phyloP scores from a whole-genome alignment of 1,284 basidiomycete genomes.

The Thecaphora thlaspeos region DNA sequence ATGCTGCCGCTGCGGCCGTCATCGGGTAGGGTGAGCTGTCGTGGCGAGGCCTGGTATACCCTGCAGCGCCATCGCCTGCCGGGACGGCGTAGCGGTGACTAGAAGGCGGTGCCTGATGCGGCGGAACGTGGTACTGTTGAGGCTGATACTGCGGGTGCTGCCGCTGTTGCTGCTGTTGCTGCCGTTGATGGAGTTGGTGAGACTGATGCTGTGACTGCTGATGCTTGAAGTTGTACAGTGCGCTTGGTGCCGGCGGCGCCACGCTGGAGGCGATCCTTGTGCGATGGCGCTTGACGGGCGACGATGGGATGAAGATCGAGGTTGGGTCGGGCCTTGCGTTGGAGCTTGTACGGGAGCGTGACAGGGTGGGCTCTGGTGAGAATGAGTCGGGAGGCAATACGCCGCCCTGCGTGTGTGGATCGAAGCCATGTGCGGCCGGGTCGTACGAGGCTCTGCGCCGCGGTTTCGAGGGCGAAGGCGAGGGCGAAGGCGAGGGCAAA shows the following conservation, averaged over 20 bases:
- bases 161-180: not conserved
- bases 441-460: not conserved
- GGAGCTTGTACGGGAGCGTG: conserved; percentile 13
- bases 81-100: no score
- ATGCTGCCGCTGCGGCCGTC: no score
- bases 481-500: conserved; percentile 31
- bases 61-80: no score
- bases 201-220: conserved; percentile 29
- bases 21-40: no score
- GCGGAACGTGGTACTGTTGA: no score
- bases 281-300: conserved; percentile 14
- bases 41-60: no score
- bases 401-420: conserved; percentile 30
- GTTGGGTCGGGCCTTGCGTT: conserved; percentile 12
- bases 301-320: conserved; percentile 11
- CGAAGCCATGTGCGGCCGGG: conserved; percentile 6
- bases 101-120: no score
- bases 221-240: conserved; percentile 36
- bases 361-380: conserved; percentile 31
- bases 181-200: conserved; percentile 9
- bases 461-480: conserved; percentile 10
- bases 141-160: not conserved
- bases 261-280: conserved; percentile 28
- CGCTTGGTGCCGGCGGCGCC: conserved; percentile 22
- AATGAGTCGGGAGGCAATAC: conserved; percentile 40